phyloP scores from a whole-genome alignment of 2,329 filamentous ascomycete genomes.

The Chalaropsis thielavioides region DNA sequence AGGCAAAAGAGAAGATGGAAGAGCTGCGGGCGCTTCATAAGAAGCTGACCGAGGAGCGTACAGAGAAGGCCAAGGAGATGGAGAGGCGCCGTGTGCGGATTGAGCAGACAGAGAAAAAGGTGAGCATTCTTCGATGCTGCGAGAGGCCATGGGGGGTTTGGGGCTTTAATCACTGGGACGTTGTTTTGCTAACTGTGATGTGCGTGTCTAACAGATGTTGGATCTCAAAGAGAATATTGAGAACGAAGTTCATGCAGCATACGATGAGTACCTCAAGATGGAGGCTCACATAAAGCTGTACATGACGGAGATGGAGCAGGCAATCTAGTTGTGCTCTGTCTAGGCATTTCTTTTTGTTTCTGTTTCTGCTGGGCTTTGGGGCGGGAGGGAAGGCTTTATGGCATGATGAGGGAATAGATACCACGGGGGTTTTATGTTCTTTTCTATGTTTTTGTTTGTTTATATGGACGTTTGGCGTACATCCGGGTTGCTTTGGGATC shows the following conservation, averaged over 20 bases:
- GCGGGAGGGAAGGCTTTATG: neutral
- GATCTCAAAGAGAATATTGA: constrained; percentile 97
- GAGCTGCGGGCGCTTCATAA: constrained; percentile 68
- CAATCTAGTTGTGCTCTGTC: constrained; percentile 33
- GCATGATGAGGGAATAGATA: neutral
- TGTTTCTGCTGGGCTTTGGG: neutral
- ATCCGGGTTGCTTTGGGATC: neutral
- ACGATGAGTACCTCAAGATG: constrained; percentile 95
- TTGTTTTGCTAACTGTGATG: constrained; percentile 15
- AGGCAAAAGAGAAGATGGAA: constrained; percentile 80
- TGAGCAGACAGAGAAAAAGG: constrained; percentile 98
- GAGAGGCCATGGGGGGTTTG: neutral
- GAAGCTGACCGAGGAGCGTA: constrained; percentile 68
- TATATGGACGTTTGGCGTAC: constrained; percentile 8
- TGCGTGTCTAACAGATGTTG: constrained; percentile 56
- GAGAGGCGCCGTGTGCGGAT: constrained; percentile 85
- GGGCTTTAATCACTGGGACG: constrained; percentile 4
- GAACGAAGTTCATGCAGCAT: constrained; percentile 75
- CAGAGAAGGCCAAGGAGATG: constrained; percentile 79
- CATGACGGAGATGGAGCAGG: constrained; percentile 97
- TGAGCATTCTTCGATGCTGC: constrained; percentile 29
- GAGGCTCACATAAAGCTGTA: constrained; percentile 94
- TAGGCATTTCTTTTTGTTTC: neutral
- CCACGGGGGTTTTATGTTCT: constrained; percentile 7
- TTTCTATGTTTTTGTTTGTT: constrained; percentile 9